phyloP scores from a whole-genome alignment of 495 filamentous ascomycete species.

The Ramalina intermedia region DNA sequence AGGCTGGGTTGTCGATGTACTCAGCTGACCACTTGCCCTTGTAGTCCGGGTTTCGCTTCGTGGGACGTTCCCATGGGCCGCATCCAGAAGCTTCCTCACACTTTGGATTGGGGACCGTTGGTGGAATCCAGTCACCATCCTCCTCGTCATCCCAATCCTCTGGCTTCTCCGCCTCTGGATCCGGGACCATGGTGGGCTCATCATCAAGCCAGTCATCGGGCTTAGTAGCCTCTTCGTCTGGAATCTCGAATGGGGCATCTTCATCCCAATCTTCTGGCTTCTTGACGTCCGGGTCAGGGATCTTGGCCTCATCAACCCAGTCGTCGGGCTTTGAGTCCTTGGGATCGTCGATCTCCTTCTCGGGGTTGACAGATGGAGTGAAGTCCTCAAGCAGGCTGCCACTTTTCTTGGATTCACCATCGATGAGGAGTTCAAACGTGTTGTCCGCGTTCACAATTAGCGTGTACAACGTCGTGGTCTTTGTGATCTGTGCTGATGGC shows the following conservation, averaged over 20 bases:
- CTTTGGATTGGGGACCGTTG: conserved; percentile 91
- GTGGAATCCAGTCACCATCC: conserved; percentile 95
- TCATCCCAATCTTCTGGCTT: conserved; percentile 99
- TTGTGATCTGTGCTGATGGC: conserved; percentile 72
- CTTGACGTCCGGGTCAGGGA: conserved; percentile 80
- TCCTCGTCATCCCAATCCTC: conserved; percentile 99
- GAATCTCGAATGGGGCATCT: conserved; percentile 89
- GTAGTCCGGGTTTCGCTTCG: conserved; percentile 92
- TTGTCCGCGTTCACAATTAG: conserved; percentile 92
- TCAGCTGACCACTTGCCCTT: conserved; percentile 98
- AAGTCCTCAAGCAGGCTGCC: conserved; percentile 94
- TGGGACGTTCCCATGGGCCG: conserved; percentile 80
- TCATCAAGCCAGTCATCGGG: conserved; percentile 95
- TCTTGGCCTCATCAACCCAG: conserved; percentile 89
- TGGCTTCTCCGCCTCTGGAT: conserved; percentile 96
- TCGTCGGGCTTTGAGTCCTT: conserved; percentile 88
- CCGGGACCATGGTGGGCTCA: conserved; percentile 71
- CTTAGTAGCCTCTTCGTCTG: conserved; percentile 81
- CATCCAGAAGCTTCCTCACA: conserved; percentile 88
- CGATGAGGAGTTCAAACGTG: conserved; percentile 79
- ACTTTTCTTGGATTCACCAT: conserved; percentile 70
- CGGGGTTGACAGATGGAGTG: conserved; percentile 80
- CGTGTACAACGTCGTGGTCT: conserved; percentile 88
- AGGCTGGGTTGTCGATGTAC: conserved; percentile 92
- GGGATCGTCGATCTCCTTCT: conserved; percentile 90